Evolutionary conservation across 2,329 filamentous ascomycete species (phyloP), one percentile per base, ranked within the genome.

Genomic region (Helicocarpus griseus): DNA sequence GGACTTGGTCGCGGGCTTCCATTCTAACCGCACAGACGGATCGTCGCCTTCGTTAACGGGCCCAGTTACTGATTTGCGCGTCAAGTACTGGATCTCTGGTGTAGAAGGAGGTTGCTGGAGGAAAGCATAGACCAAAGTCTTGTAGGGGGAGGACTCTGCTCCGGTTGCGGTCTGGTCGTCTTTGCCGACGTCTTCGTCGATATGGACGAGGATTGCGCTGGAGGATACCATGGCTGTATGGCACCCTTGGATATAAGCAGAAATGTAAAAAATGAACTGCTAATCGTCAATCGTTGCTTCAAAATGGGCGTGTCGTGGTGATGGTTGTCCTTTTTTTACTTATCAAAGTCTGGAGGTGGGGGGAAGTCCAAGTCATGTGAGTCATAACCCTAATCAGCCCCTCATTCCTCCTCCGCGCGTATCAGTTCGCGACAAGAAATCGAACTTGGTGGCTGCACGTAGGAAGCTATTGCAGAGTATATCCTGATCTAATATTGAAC

Each of bases 1-100:
- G 54, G 85, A 86, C 75, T 93, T 94, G 54, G 86, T 84, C 19
- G 82, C 85, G 51, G 85, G 83, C 73, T 90, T 91, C 86, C 85
- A 95, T 60, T 82, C 78, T 57, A 84, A 70, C 57, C 81, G 78
- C 50, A 77, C 77, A 50, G 77, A 75, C 57, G 78, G 77, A 61
- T 88, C 86, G 56, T 82, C 82, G 64, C 78, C 78, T 59, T 78
- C 77, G 51, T 73, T 77, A n/a, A 78, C 70, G 21, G 78, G 67
- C 24, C 79, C 81, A 46, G 80, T 83, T 54, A 78, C 74, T 28
- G 82, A 85, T 59, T 86, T 85, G 65, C 85, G 81, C 45, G 78
- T 82, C 57, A 85, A 75, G 69, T 87, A 93, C 60, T 77, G 71
- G 55, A 79, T 76, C 51, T 81, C 77, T 49, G 70, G 67, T 55